A percentile compares a stretch with the other conserved stretches of the same genome.
Conservation (phyloP, 495 filamentous ascomycete genomes). For the Halenospora varia region DNA sequence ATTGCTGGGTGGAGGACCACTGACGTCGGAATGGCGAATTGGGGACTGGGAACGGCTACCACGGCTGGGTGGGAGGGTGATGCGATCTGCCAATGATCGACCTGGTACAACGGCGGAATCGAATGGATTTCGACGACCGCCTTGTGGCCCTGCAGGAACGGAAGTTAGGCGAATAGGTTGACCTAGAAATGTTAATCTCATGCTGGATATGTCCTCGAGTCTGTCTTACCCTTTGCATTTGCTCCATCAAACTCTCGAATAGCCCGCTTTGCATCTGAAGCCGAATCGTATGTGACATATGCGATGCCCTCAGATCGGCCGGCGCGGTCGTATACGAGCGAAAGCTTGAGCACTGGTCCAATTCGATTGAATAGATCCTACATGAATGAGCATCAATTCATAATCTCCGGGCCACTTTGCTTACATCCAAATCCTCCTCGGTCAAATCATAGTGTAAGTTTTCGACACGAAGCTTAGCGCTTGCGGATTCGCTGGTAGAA, state of each 20-base stretch:
- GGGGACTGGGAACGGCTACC: constrained; percentile 48
- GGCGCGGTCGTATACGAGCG: constrained; percentile 81
- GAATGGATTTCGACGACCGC: constrained; percentile 48
- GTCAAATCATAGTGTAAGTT: constrained; percentile 94
- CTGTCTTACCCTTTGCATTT: constrained; percentile 69
- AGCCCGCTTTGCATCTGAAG: constrained; percentile 66
- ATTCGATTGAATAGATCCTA: constrained; percentile 81
- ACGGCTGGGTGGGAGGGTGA: constrained; percentile 50
- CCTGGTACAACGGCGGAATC: constrained; percentile 51
- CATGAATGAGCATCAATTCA: constrained; percentile 1
- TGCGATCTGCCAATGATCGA: constrained; percentile 70
- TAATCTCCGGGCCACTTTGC: constrained; percentile 2
- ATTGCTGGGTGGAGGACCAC: constrained; percentile 62
- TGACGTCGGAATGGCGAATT: constrained; percentile 57
- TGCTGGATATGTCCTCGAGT: background rate
- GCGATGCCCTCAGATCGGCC: constrained; percentile 86
- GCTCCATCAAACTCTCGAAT: constrained; percentile 83
- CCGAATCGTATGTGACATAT: constrained; percentile 72
- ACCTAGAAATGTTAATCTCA: constrained; percentile 31
- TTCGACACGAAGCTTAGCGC: constrained; percentile 77
- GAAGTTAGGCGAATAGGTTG: constrained; percentile 83
- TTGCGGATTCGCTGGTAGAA: constrained; percentile 39
- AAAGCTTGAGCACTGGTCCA: constrained; percentile 64
- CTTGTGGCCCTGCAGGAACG: constrained; percentile 46
- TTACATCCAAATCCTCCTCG: constrained; percentile 78